Evolutionary conservation across 1,284 basidiomycete genomes (phyloP).

Genomic region (Ganoderma resinaceum): DNA sequence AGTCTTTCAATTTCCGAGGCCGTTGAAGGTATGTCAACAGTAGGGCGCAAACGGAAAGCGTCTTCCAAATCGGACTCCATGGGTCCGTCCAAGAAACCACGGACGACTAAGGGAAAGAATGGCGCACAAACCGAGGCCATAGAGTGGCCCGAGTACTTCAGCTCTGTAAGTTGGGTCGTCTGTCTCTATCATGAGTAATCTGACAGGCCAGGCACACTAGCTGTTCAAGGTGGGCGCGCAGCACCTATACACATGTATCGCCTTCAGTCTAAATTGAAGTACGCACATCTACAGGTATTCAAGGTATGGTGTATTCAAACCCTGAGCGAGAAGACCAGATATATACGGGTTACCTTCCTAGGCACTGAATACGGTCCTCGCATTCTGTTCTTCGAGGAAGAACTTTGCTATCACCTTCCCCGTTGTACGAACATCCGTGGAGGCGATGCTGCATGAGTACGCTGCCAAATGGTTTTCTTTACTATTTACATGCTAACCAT

Average conservation of each 20-base stretch:
- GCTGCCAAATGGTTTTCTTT: slow-evolving; percentile 21
- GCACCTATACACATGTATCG: not conserved
- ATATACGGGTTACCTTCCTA: slow-evolving; percentile 40
- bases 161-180: slow-evolving; percentile 49
- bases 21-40: slow-evolving; percentile 16
- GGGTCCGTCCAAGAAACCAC: slow-evolving; percentile 30
- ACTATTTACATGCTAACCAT: not conserved
- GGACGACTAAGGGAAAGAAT: slow-evolving; percentile 36
- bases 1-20: not conserved
- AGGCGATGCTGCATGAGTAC: slow-evolving; percentile 78
- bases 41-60: slow-evolving; percentile 26
- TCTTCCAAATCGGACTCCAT: slow-evolving; percentile 1
- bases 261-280: not conserved
- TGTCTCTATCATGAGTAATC: not conserved
- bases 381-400: slow-evolving; percentile 86
- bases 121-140: slow-evolving; percentile 32
- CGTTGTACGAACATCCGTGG: slow-evolving; percentile 79
- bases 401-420: slow-evolving; percentile 85
- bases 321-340: not conserved
- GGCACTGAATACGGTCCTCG: slow-evolving; percentile 91
- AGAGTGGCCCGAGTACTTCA: slow-evolving; percentile 67
- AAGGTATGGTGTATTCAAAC: slow-evolving; percentile 21
- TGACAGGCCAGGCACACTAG: slow-evolving; percentile 21
- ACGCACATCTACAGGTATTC: slow-evolving; percentile 25
- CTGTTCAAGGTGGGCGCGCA: slow-evolving; percentile 36